Base-by-base conservation (phyloP, 2,329 filamentous ascomycete species). In the Monosporascus sp. region DNA sequence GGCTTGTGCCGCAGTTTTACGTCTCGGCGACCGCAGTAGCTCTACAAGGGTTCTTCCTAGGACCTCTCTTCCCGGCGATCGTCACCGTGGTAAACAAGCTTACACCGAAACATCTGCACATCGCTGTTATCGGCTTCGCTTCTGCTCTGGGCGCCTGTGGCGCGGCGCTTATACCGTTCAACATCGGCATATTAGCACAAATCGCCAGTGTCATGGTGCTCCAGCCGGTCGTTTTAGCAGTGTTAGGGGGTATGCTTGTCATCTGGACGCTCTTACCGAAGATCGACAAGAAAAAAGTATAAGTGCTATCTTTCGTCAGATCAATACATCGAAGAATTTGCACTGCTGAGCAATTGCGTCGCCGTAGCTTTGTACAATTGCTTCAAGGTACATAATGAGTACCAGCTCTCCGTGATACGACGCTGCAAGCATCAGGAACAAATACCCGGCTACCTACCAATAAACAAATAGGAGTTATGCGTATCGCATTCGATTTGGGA, bases 1-100 rank as follows among this genome's bases (percentile, higher is more conserved):
- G 89, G 89, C 82, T 92, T 2, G 85, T 94, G 0, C 89, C 89
- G 0, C 80, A 86, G 50, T 90, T 92, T 66, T 81, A 87, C 62
- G 86, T 89, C 6, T 89, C 87, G 0, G 86, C 87, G 0, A 77
- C 92, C 1, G 83, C 87, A 4, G 85, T 90, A 11, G 75, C 83
- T 0, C 67, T 93, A 0, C 81, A 90, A 55, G 89, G 89, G 0
- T 90, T 93, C 75, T 90, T 92, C 65, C 76, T 94, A 0, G 89
- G 89, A 0, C 89, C 89, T 0, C 68, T 93, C 18, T 93, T 92
- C 68, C 88, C 89, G 0, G 86, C 85, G 3, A 86, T 80, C 0
- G 77, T 93, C 1, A 81, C 90, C 0, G 83, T 82, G 3, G 82
- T 85, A 25, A 89, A 87, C 0, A 89, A 87, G 61, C 74, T 73